Base-by-base conservation (phyloP, 305 asterid genomes). In the Plantago lanceolata region DNA sequence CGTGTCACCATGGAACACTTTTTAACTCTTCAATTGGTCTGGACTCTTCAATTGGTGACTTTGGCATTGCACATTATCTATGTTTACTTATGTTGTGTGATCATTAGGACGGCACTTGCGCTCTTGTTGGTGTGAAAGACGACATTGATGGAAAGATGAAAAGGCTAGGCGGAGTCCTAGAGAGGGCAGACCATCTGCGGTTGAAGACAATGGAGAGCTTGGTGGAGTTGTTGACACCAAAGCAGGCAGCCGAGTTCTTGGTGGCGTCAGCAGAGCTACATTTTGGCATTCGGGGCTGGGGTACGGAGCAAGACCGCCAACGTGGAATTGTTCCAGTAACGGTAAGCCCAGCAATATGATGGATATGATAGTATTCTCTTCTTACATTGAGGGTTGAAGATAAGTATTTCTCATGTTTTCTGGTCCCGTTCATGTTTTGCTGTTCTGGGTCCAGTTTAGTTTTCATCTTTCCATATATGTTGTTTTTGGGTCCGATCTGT, bases 161-260 rank as follows among this genome's bases (percentile, higher is more conserved):
- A 57, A 64, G n/a, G 43, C 74, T 89, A 61, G 78, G 33, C 31
- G 66, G 28, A 57, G 75, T 82, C 29, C 61, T 87, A 48, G 86
- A 72, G 14, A 85, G 67, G 59, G 97, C 95, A 4, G 94, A 89
- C 40, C 69, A 43, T 59, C 76, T 89, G 66, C 77, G 95, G 68
- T 71, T 85, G 76, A 76, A 68, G 73, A 87, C 95, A 1, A 61
- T 83, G 2, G 69, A 64, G 50, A 75, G 67, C 29, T 44, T 89
- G 75, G 90, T 84, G 70, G 85, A 89, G 57, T 63, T 89, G 61
- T 71, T 89, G 49, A 79, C 90, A 40, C 80, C 88, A 17, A 80
- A 68, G 58, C 95, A 87, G 75, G 85, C 84, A 43, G 92, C 77
- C 50, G 85, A 87, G 84, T 87, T 85, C 78, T 57, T 89, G 63